Conservation (phyloP, 345 rosid species). For the Acer campestre region DNA sequence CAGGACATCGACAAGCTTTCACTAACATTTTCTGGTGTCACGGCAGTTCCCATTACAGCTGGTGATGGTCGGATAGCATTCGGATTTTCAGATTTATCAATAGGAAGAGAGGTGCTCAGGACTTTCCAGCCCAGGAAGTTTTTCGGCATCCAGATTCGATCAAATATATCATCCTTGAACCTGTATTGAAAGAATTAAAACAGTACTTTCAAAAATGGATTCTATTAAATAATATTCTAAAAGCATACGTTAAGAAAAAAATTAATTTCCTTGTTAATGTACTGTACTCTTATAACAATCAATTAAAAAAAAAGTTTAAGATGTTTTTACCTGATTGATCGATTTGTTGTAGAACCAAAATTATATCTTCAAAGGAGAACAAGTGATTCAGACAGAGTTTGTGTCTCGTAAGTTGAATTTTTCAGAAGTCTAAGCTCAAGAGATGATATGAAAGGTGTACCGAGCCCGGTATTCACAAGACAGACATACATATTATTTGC, state of each 20-base stretch:
- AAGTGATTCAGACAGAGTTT: constrained; percentile 3
- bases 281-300: no score
- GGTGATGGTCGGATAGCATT: constrained; percentile 12
- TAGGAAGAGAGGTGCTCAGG: not conserved
- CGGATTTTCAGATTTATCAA: not conserved
- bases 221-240: no score
- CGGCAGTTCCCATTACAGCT: constrained; percentile 29
- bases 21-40: constrained; percentile 15
- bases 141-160: constrained; percentile 20
- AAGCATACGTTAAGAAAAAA: no score
- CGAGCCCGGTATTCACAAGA: constrained; percentile 22
- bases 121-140: not conserved
- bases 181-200: not conserved
- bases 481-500: constrained; percentile 8
- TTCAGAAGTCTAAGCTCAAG: constrained; percentile 22
- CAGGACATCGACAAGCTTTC: constrained; percentile 9
- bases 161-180: constrained; percentile 14
- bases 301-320: no score
- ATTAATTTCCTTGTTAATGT: no score
- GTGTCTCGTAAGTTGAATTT: not conserved
- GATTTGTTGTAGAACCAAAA: constrained; percentile 18
- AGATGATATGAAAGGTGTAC: constrained; percentile 28
- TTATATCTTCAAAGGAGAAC: not conserved
- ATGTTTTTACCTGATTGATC: not conserved
- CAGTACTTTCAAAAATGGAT: no score